These are phyloP conservation scores for Volvariella surrecta DNA, from an alignment of 1,284 basidiomycete species.

Conservation along the genomic window DNA sequence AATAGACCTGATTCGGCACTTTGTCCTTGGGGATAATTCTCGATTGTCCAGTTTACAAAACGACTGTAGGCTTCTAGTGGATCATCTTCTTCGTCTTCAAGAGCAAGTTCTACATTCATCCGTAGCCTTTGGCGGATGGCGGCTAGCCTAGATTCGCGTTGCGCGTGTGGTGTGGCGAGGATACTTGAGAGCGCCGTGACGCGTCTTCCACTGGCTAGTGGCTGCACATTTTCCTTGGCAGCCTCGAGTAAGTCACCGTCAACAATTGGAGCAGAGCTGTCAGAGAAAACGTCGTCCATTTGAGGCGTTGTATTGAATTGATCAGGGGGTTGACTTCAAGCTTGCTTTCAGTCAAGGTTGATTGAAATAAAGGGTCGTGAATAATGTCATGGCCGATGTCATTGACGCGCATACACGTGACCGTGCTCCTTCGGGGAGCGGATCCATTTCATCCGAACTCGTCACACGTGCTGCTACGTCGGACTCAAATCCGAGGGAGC, in stretches of 20 bases:
- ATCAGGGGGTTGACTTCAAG: no score
- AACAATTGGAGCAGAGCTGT: constrained; percentile 36
- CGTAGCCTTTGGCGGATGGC: constrained; percentile 50
- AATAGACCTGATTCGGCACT: constrained; percentile 35
- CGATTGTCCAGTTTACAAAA: constrained; percentile 37
- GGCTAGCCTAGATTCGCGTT: constrained; percentile 58
- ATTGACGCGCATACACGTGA: no score
- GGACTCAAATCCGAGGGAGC: no score
- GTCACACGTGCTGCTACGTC: no score
- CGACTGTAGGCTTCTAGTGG: constrained; percentile 36
- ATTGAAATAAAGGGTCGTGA: no score
- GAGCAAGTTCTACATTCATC: constrained; percentile 31
- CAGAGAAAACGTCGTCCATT: constrained; percentile 24
- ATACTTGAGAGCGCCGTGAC: constrained; percentile 67
- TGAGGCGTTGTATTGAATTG: no score
- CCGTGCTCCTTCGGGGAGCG: no score
- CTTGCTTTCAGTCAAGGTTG: no score
- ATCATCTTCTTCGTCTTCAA: constrained; percentile 36
- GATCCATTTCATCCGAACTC: no score
- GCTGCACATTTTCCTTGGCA: constrained; percentile 78
- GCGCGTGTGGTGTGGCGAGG: constrained; percentile 64
- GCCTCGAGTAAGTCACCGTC: constrained; percentile 77
- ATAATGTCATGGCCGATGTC: no score
- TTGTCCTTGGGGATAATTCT: constrained; percentile 39
- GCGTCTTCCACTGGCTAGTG: constrained; percentile 61